Evolutionary conservation across 2,329 filamentous ascomycete species (phyloP).

Genomic region (Thyridium curvatum): DNA sequence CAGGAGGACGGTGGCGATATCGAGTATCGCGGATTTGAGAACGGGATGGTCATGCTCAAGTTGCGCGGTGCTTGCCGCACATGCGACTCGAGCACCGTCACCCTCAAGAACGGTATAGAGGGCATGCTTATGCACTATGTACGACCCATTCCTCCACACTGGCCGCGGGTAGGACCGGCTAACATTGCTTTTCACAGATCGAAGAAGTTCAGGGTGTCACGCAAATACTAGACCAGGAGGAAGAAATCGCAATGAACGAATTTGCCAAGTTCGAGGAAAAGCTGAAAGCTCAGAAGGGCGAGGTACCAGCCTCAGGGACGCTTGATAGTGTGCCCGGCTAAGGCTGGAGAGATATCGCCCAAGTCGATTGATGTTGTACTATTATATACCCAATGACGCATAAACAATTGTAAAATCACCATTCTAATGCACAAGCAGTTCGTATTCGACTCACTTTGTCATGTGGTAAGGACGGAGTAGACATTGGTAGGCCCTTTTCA

Average conservation of each 20-base stretch:
- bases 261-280: slow-evolving; percentile 96
- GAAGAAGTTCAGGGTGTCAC: slow-evolving; percentile 92
- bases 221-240: slow-evolving; percentile 86
- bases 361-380: no score
- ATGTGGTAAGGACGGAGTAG: no score
- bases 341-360: neutral
- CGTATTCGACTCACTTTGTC: no score
- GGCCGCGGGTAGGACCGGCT: neutral
- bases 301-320: slow-evolving; percentile 27
- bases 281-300: slow-evolving; percentile 47
- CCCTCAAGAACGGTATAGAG: slow-evolving; percentile 95
- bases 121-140: slow-evolving; percentile 97
- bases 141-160: slow-evolving; percentile 30
- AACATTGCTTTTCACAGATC: slow-evolving; percentile 49
- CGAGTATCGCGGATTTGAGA: slow-evolving; percentile 84
- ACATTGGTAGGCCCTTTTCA: no score
- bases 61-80: slow-evolving; percentile 88
- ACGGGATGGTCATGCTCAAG: slow-evolving; percentile 81
- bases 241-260: slow-evolving; percentile 78
- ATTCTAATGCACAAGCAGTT: no score
- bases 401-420: no score
- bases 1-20: slow-evolving; percentile 98
- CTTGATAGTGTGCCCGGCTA: slow-evolving; percentile 29
- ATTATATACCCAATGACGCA: no score
- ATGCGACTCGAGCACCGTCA: slow-evolving; percentile 95